phyloP scores from a whole-genome alignment of 805 yeast species.

The Kockiozyma suomiensis region DNA sequence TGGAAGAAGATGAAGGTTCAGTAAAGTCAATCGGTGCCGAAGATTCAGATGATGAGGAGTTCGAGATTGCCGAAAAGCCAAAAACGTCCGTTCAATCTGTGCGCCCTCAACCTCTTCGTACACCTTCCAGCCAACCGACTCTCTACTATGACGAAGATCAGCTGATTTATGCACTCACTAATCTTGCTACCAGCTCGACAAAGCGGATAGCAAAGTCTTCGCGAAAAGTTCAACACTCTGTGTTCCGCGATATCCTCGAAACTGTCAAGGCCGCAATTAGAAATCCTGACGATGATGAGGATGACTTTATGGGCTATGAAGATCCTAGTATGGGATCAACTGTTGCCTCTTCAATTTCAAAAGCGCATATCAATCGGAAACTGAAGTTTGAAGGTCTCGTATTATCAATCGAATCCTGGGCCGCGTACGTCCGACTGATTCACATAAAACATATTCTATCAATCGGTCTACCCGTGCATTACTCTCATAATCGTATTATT shows the following conservation, averaged over 20 bases:
- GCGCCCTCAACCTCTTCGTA: conserved; percentile 15
- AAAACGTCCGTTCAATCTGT: neutral
- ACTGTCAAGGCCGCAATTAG: conserved; percentile 31
- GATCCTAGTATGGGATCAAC: conserved; percentile 18
- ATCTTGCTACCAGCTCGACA: conserved; percentile 34
- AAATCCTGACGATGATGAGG: neutral
- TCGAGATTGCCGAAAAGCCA: conserved; percentile 4
- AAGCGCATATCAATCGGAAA: conserved; percentile 24
- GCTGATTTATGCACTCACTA: conserved; percentile 23
- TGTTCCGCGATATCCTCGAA: conserved; percentile 36
- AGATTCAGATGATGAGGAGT: conserved; percentile 5
- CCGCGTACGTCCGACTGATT: conserved; percentile 28
- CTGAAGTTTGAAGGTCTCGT: conserved; percentile 31
- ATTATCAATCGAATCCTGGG: conserved; percentile 35
- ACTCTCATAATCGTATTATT: conserved; percentile 30
- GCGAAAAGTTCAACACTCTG: conserved; percentile 34
- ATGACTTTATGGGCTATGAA: conserved; percentile 15
- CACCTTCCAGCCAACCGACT: conserved; percentile 12
- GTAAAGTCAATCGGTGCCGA: conserved; percentile 14
- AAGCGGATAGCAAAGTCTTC: conserved; percentile 34
- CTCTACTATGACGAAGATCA: conserved; percentile 32
- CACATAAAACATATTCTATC: conserved; percentile 30
- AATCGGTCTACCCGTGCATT: conserved; percentile 36
- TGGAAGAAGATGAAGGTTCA: conserved; percentile 20
- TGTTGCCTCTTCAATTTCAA: conserved; percentile 2